Conservation (phyloP, 495 filamentous ascomycete species). For the Xanthoparmelia taractica region DNA sequence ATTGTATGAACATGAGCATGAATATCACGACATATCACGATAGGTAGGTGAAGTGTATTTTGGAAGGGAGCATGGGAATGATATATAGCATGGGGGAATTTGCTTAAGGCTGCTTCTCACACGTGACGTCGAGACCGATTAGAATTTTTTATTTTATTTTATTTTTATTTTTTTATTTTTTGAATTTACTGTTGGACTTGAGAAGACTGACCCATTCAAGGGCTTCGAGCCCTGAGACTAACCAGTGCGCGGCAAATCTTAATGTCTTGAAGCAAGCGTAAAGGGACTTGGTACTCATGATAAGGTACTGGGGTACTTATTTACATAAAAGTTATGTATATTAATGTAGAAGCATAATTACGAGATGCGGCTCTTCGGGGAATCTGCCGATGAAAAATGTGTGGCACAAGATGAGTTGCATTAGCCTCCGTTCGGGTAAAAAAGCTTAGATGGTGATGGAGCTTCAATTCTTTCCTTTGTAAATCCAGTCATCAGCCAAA, state of each 20-base stretch:
- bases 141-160: no score
- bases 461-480: neutral
- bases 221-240: no score
- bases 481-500: neutral
- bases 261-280: neutral
- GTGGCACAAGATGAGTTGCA: constrained; percentile 6
- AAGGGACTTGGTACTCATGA: no score
- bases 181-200: no score
- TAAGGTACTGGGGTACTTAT: no score
- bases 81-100: neutral
- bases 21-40: constrained; percentile 8
- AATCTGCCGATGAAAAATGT: neutral
- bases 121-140: neutral
- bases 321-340: no score
- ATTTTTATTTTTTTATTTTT: no score
- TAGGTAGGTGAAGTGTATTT: neutral
- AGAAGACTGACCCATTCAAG: no score
- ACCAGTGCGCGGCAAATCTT: no score
- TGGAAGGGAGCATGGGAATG: neutral
- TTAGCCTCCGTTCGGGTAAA: constrained; percentile 13
- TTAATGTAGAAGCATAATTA: no score
- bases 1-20: constrained; percentile 18
- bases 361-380: constrained; percentile 1
- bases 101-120: neutral
- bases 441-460: neutral